Base-by-base conservation (phyloP, 2,329 filamentous ascomycete genomes). In the Chrysoporthe puriensis region DNA sequence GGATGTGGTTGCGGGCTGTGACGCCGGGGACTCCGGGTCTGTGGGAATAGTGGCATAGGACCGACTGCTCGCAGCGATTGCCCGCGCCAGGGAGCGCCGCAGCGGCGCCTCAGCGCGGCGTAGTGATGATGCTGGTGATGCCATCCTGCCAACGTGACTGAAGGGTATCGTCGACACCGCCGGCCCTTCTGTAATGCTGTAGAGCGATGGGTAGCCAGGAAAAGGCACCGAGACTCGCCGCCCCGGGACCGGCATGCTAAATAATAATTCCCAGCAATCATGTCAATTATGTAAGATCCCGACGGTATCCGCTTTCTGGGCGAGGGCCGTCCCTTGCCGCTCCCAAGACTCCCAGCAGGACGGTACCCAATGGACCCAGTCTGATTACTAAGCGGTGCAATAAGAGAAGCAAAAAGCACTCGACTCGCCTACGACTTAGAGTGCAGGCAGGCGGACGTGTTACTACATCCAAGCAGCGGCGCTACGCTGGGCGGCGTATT, bases 21-120 rank as follows among this genome's bases (percentile, higher is more conserved):
- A n/a, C 66, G 69, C 54, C 66, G 71, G 71, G 71, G 76, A 66
- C 64, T 74, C 73, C 69, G 78, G 48, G 26, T 65, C 52, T 6
- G 76, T 73, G 64, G 81, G 82, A 69, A 84, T 77, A 68, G 84
- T 85, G 76, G 84, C 84, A 72, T 84, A 82, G 57, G 77, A 73
- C 70, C 83, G 79, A 69, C 73, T 72, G 54, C 78, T 70, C 42
- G 78, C 71, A 65, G 75, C 72, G 69, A 74, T 67, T 64, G 72
- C 70, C 64, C 71, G 66, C 46, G 74, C 72, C 43, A 84, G 73
- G 43, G 77, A 80, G 69, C 78, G 77, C 66, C 81, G 79, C 21
- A 84, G 74, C 63, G 82, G 82, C 63, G 75, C 76, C 50, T 80
- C 80, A 42, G 79, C 78, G 70, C 80, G 78, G 67, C 79, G 80